These are phyloP conservation scores for Mesembryanthemum crystallinum DNA, from an alignment of 148 eudicot species.

Conservation along the genomic window DNA sequence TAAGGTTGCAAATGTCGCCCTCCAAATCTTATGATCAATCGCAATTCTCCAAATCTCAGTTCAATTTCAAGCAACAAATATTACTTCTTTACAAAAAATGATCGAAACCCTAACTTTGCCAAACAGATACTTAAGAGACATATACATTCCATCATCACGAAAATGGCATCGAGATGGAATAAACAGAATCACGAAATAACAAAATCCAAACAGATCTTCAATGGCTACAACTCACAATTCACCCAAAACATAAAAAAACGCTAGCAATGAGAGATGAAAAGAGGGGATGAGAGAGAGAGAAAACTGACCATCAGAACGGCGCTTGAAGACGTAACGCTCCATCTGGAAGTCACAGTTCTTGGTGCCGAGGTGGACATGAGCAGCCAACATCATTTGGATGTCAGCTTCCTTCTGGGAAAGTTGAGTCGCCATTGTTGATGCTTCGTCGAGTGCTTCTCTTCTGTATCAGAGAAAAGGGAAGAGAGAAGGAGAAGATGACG, in stretches of 20 bases:
- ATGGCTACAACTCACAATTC: neutral
- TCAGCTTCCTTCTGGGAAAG: constrained; percentile 49
- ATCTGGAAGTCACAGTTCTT: constrained; percentile 74
- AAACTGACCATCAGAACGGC: constrained; percentile 59
- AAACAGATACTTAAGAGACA: neutral
- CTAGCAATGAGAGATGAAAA: no score
- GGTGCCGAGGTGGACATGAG: constrained; percentile 70
- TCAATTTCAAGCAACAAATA: neutral
- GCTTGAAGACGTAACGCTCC: constrained; percentile 70
- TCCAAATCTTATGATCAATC: no score
- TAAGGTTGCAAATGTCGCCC: neutral
- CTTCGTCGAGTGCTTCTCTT: neutral
- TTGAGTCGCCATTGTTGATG: constrained; percentile 12
- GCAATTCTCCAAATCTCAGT: neutral
- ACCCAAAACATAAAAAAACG: neutral
- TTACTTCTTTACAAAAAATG: neutral
- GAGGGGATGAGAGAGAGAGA: neutral
- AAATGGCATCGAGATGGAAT: no score
- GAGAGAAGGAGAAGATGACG: neutral
- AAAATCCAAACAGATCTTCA: neutral
- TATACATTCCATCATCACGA: neutral
- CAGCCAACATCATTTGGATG: constrained; percentile 67
- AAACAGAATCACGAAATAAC: neutral
- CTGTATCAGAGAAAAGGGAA: neutral
- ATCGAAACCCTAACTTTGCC: neutral